phyloP scores from a whole-genome alignment of 495 filamentous ascomycete genomes.

The Tirmania nivea region DNA sequence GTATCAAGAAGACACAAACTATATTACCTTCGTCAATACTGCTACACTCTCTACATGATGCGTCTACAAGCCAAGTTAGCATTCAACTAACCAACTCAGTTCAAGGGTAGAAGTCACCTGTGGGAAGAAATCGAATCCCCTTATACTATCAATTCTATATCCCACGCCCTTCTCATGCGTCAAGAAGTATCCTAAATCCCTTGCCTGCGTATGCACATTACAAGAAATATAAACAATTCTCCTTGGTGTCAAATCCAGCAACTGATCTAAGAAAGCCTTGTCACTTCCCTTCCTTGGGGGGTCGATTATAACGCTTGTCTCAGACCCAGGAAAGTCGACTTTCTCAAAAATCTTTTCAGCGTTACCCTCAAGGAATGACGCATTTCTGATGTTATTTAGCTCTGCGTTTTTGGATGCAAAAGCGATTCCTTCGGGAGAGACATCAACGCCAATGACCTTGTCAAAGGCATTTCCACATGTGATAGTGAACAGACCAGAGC shows the following conservation, averaged over 20 bases:
- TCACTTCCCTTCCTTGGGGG: slow-evolving; percentile 92
- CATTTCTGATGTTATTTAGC: slow-evolving; percentile 44
- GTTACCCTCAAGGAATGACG: slow-evolving; percentile 63
- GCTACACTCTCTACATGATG: slow-evolving; percentile 91
- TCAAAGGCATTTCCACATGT: slow-evolving; percentile 67
- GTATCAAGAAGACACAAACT: too few species aligned
- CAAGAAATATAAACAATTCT: slow-evolving; percentile 86
- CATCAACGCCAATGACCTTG: slow-evolving; percentile 46
- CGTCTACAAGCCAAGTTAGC: slow-evolving; percentile 23
- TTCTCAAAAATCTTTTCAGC: slow-evolving; percentile 59
- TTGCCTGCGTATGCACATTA: slow-evolving; percentile 91
- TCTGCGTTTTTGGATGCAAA: slow-evolving; percentile 57
- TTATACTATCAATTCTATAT: slow-evolving; percentile 79
- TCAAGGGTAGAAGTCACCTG: slow-evolving; percentile 25
- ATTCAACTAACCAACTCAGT: background rate
- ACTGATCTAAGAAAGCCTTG: slow-evolving; percentile 55
- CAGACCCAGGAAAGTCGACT: slow-evolving; percentile 44
- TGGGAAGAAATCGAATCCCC: slow-evolving; percentile 94
- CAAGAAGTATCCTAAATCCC: slow-evolving; percentile 41
- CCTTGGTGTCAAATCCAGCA: slow-evolving; percentile 50
- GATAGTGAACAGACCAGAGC: slow-evolving; percentile 90
- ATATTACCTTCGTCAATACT: slow-evolving; percentile 32
- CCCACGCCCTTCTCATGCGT: slow-evolving; percentile 27
- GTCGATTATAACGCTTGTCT: slow-evolving; percentile 81
- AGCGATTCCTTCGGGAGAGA: slow-evolving; percentile 46